Conservation (phyloP, 768 basidiomycete genomes). For the Collybiopsis luxurians region DNA sequence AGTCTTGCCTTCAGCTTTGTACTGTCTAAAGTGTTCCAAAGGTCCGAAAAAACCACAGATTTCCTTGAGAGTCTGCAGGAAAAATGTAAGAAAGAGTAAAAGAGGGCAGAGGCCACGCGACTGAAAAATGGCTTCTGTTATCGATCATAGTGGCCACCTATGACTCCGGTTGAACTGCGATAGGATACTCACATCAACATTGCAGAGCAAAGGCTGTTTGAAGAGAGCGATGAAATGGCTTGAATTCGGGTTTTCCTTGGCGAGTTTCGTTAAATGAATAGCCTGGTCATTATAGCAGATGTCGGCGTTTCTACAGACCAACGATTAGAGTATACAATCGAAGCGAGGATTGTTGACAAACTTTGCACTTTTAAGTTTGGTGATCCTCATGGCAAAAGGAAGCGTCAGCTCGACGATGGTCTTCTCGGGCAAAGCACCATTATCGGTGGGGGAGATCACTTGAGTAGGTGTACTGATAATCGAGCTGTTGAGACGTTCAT, state of each 20-base stretch:
- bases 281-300: conserved; percentile 60
- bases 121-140: not conserved
- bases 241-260: conserved; percentile 14
- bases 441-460: conserved; percentile 19
- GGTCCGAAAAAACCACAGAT: conserved; percentile 62
- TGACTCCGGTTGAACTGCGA: not conserved
- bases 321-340: not conserved
- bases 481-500: not conserved
- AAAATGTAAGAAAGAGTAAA: not conserved
- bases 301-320: conserved; percentile 30
- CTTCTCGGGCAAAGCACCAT: conserved; percentile 17
- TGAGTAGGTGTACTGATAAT: conserved; percentile 35
- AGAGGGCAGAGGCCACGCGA: not conserved
- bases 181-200: conserved; percentile 47
- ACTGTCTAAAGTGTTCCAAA: conserved; percentile 52
- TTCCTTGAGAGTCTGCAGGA: conserved; percentile 38
- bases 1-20: conserved; percentile 19
- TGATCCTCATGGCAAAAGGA: conserved; percentile 60
- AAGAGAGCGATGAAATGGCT: conserved; percentile 34
- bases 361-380: conserved; percentile 53
- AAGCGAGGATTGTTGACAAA: conserved; percentile 19
- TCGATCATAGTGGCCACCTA: not conserved
- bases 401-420: conserved; percentile 42
- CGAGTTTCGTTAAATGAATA: conserved; percentile 32
- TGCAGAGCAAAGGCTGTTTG: conserved; percentile 56